Percentiles rank a stretch among this genome's conserved stretches.
Conservation (phyloP, 208 protist genomes). For the Trypanosoma cruzi region DNA sequence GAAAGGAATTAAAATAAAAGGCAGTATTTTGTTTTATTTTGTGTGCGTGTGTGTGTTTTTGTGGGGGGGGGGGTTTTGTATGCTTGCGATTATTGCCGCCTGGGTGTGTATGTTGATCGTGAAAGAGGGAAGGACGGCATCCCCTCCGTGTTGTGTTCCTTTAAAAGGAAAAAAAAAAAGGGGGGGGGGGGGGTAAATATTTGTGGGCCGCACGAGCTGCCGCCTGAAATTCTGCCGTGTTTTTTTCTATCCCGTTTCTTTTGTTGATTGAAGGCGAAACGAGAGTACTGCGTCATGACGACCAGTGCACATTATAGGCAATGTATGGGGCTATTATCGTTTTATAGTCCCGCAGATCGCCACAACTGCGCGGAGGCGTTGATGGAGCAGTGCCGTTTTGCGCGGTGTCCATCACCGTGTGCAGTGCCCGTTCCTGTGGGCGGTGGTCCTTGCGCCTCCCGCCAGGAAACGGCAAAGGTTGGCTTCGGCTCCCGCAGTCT, state of each 20-base stretch:
- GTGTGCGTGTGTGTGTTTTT: constrained; percentile 6
- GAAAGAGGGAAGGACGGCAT: neutral
- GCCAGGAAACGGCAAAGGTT: neutral
- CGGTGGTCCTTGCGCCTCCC: neutral
- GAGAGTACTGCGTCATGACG: neutral
- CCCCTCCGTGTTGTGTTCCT: neutral
- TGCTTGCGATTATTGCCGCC: neutral
- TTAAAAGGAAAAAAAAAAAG: neutral
- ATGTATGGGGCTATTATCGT: constrained; percentile 5
- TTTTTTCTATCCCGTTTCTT: neutral
- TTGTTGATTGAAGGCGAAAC: neutral
- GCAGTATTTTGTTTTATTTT: constrained; percentile 10
- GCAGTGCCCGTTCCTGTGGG: neutral
- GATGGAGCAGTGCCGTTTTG: neutral
- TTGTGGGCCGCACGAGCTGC: neutral
- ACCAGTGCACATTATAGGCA: constrained; percentile 2
- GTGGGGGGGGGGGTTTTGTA: too few relatives aligned
- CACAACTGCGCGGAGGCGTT: neutral
- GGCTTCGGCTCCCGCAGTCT: neutral
- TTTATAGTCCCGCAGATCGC: constrained; percentile 5
- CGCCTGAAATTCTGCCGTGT: neutral
- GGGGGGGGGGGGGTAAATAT: neutral
- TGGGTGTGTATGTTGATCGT: neutral
- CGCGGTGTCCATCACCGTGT: neutral
- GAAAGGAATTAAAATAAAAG: neutral